Evolutionary conservation across 495 filamentous ascomycete species (phyloP).

Genomic region (Penicillium cinerascens): DNA sequence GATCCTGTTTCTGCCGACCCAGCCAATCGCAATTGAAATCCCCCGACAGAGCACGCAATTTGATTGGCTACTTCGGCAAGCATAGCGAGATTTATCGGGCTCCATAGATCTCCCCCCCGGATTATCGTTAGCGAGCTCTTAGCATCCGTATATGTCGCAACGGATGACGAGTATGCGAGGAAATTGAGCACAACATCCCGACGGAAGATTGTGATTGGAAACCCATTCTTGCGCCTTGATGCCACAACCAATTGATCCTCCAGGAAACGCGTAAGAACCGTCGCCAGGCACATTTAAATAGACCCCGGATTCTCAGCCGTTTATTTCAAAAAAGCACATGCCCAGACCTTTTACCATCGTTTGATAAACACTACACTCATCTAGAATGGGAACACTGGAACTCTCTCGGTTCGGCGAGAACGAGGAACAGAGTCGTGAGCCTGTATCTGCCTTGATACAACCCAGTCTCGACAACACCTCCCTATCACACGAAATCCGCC

Average conservation of each 20-base stretch:
- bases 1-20: not conserved
- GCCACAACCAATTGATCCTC: not conserved
- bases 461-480: not conserved
- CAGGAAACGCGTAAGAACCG: not conserved
- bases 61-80: slow-evolving; percentile 11
- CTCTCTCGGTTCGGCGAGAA: too few species aligned
- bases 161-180: too few species aligned
- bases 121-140: not conserved
- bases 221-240: too few species aligned
- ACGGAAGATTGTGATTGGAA: too few species aligned
- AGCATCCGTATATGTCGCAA: too few species aligned
- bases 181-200: too few species aligned
- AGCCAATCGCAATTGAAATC: not conserved
- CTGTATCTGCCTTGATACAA: not conserved
- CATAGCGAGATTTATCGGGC: not conserved
- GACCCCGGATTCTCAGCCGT: too few species aligned
- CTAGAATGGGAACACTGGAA: not conserved
- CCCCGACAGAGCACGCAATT: too few species aligned
- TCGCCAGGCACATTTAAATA: too few species aligned
- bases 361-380: too few species aligned
- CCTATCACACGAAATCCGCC: slow-evolving; percentile 10
- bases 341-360: not conserved
- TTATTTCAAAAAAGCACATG: too few species aligned
- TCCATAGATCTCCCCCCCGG: slow-evolving; percentile 6
- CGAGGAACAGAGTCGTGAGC: not conserved